phyloP scores from a whole-genome alignment of 371 early-diverging fungal genomes.

The Actinomortierella ambigua region DNA sequence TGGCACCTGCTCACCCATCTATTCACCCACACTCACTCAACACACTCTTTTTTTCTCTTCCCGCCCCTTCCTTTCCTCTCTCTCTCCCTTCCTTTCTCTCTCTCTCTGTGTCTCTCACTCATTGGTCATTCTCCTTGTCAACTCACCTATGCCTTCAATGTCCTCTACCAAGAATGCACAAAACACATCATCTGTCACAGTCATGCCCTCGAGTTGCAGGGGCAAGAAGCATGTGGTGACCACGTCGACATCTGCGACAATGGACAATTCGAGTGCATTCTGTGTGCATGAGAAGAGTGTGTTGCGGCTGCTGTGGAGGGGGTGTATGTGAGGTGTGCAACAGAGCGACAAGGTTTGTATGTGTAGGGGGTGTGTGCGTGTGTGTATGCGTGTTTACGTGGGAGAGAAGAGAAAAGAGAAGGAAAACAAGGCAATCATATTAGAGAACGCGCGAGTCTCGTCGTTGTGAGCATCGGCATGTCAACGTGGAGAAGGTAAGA shows the following conservation, averaged over 20 bases:
- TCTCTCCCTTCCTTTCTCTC: not conserved
- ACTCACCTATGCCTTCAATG: conserved; percentile 66
- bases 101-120: too few relatives aligned
- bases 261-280: conserved; percentile 74
- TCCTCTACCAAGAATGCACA: conserved; percentile 76
- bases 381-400: too few relatives aligned
- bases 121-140: too few relatives aligned
- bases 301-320: conserved; percentile 52
- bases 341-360: too few relatives aligned
- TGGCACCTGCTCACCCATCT: too few relatives aligned
- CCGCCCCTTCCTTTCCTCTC: not conserved
- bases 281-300: conserved; percentile 77
- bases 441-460: too few relatives aligned
- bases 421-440: conserved; percentile 23
- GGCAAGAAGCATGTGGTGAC: conserved; percentile 60
- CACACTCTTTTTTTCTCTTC: not conserved
- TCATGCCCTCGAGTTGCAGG: conserved; percentile 48
- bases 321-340: not conserved
- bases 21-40: not conserved
- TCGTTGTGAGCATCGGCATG: too few relatives aligned
- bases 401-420: not conserved
- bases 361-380: too few relatives aligned
- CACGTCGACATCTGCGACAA: conserved; percentile 63
- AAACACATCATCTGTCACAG: conserved; percentile 59
- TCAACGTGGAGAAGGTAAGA: too few relatives aligned